Base-by-base conservation (phyloP, 1,284 basidiomycete genomes). In the Cutaneotrichosporon sp. region DNA sequence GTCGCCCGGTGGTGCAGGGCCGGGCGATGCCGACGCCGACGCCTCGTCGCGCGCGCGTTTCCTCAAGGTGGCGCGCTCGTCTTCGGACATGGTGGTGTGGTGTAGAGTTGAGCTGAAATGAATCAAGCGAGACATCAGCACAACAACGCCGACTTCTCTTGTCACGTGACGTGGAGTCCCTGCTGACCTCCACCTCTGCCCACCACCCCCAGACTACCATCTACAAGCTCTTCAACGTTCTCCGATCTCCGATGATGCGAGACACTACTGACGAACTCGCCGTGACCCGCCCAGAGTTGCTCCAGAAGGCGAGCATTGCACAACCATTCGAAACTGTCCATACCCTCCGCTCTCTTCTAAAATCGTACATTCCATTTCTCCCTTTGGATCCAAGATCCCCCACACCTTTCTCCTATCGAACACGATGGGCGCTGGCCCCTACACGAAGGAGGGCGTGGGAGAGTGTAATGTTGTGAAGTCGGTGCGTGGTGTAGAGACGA, bases 1-100 rank as follows among this genome's bases (percentile, higher is more conserved):
- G 20, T 74, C 77, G 0, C 64, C 71, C 9, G 68, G 49, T 11
- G 72, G 72, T 71, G 70, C 72, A 1, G 58, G 57, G 18, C 64
- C 64, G 4, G 55, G 46, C 47, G 58, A 56, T 24, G 57, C 52
- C 20, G 57, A 59, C 13, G 34, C 54, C 10, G 54, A 56, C 25
- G 24, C 58, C 31, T 38, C 57, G 18, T 43, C 45, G 18, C 62
- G 54, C 25, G 46, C 43, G 24, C 62, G 62, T 51, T 64, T 60
- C 25, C 54, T 31, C 2, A 24, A 24, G 3, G 42, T 43, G 18
- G 25, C 25, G 20, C 57, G 27, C 34, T 62, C 65, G 16, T 36
- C 45, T 22, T 59, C 60, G 16, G 65, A 59, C 65, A 64, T 64
- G 22, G 24, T 50, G 27, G 25, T 50, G 22, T 27, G 47, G 14